A percentile compares a stretch with the other conserved stretches of the same genome.
Conservation (phyloP, 202 grass and related monocot species). For the Saccharum hybrid region DNA sequence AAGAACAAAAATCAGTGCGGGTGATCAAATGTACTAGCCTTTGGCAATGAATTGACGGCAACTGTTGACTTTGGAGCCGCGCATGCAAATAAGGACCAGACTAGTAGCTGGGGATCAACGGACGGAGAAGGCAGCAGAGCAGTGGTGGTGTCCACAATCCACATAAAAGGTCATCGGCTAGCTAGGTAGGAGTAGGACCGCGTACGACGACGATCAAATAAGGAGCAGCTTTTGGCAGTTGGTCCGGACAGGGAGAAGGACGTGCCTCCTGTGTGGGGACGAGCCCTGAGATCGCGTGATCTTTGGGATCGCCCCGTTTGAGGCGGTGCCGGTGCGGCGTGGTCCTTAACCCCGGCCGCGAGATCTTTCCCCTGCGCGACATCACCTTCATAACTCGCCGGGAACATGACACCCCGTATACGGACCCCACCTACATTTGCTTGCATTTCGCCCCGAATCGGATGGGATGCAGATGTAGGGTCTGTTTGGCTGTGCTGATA, state of each 20-base stretch:
- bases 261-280: conserved; percentile 42
- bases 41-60: conserved; percentile 38
- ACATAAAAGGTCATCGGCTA: not conserved
- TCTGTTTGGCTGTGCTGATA: too few species aligned
- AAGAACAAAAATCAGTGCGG: not conserved
- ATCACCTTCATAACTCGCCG: conserved; percentile 17
- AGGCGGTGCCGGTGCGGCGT: conserved; percentile 8
- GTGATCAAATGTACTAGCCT: not conserved
- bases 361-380: conserved; percentile 21
- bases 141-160: not conserved
- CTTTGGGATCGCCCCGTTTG: conserved; percentile 37
- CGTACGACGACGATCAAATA: not conserved
- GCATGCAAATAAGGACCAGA: conserved; percentile 16
- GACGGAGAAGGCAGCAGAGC: not conserved
- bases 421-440: conserved; percentile 10
- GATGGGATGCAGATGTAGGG: too few species aligned
- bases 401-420: conserved; percentile 27
- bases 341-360: not conserved
- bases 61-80: conserved; percentile 38
- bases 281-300: conserved; percentile 35
- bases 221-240: not conserved
- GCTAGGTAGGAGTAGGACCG: too few species aligned
- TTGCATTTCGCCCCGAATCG: too few species aligned
- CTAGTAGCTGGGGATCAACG: not conserved
- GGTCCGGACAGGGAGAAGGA: conserved; percentile 11